phyloP scores from a whole-genome alignment of 23 red algal genomes.

The Gracilaria gracilis region DNA sequence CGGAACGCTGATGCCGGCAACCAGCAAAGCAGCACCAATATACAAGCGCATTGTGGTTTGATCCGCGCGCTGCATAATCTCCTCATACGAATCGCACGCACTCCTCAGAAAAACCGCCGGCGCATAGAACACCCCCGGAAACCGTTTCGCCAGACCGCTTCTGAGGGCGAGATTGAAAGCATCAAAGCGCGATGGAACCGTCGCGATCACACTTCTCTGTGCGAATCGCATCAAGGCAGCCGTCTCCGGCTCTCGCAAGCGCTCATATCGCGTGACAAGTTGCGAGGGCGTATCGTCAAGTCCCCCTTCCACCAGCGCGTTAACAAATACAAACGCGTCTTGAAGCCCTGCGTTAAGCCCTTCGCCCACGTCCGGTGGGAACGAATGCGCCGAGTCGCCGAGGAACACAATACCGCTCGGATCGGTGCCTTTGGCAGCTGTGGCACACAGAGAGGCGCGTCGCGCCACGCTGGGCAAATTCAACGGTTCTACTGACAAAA shows the following conservation, averaged over 20 bases:
- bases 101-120: conserved; percentile 1
- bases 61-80: conserved; percentile 21
- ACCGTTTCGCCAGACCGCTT: background rate
- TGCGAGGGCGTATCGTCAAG: conserved; percentile 2
- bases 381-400: conserved; percentile 26
- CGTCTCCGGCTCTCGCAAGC: conserved; percentile 32
- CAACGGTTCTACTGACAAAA: background rate
- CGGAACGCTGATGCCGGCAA: background rate
- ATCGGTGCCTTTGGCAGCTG: background rate
- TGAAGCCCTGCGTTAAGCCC: conserved; percentile 42
- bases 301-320: background rate
- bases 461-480: background rate
- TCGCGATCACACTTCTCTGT: background rate
- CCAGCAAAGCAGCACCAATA: background rate
- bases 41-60: conserved; percentile 3
- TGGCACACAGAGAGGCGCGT: background rate
- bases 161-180: conserved; percentile 1
- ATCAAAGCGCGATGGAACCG: conserved; percentile 2
- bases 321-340: conserved; percentile 2
- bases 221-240: conserved; percentile 14
- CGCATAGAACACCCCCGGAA: background rate
- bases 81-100: background rate
- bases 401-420: conserved; percentile 21
- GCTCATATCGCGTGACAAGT: background rate
- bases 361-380: conserved; percentile 36